Evolutionary conservation across 2,329 filamentous ascomycete genomes (phyloP), one percentile per base, ranked within the genome.

Genomic region (Helotiales sp.): DNA sequence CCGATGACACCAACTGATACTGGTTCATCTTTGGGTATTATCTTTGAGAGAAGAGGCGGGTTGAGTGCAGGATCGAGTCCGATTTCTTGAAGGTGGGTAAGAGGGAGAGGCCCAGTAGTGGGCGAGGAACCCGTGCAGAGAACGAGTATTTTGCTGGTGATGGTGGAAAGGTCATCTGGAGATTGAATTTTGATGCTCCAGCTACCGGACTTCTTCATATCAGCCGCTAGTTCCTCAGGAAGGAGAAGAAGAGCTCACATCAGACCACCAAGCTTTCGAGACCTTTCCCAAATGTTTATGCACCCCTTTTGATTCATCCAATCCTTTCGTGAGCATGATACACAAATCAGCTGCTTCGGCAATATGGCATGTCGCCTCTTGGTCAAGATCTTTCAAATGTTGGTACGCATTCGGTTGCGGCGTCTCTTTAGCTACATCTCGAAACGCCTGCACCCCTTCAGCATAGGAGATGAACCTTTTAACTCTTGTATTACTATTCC

Each of bases 61-160:
- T 79, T 79, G 7, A 87, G 76, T 3, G 80, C 81, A 5, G 73
- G 70, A 66, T 87, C 84, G 10, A 87, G 77, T 59, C 82, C 73
- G 36, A 85, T 70, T 55, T 75, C 71, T 47, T 74, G 65, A 19
- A 81, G 67, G 13, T 60, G 13, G 49, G 67, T 63, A 6, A 75
- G 67, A 0, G 80, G 79, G 1, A 82, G 67, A 1, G 74, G 69
- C 2, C 73, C 69, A 24, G 74, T 71, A 46, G 76, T 72, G 24
- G 75, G 73, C 44, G 76, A 76, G 9, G 83, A 80, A 44, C 84
- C 84, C 2, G 83, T 86, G 72, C 83, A 86, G 34, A 87, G 76
- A 30, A 85, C 75, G 12, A 87, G 50, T 9, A 68, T 54, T 19
- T 67, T 59, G 7, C 68, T 59, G 5, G 60, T 62, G 24, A 54